Evolutionary conservation across 306 rosid species (phyloP).

Genomic region (Luffa acutangula): DNA sequence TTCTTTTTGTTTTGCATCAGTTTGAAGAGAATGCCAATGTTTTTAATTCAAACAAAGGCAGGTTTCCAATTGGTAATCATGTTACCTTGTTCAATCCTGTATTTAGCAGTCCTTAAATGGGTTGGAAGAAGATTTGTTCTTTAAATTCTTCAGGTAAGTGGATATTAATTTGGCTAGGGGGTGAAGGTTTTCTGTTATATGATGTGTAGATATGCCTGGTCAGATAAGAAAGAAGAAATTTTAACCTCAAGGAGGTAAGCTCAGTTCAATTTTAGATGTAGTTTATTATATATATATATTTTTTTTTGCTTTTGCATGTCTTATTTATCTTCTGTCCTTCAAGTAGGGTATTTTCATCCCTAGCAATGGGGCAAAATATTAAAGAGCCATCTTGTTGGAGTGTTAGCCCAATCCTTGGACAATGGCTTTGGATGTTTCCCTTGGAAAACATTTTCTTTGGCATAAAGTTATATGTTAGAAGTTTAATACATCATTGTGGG

Average conservation of each 20-base stretch:
- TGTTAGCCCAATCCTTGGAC: background rate
- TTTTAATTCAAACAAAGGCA: background rate
- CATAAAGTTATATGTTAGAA: no score
- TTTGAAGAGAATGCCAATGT: background rate
- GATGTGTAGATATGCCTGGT: background rate
- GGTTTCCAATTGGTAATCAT: background rate
- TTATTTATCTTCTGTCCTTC: background rate
- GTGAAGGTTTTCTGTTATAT: background rate
- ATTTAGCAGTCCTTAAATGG: background rate
- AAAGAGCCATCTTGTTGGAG: background rate
- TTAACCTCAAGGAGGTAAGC: background rate
- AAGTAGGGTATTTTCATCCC: background rate
- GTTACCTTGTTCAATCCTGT: background rate
- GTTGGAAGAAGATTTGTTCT: background rate
- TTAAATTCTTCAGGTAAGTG: background rate
- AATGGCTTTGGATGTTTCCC: background rate
- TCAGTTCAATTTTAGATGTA: background rate
- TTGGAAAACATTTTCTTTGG: background rate
- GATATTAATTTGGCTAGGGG: background rate
- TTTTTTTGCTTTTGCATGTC: background rate
- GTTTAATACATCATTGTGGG: no score
- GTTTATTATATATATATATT: background rate
- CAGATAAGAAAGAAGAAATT: background rate
- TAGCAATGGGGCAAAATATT: background rate
- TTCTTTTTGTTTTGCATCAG: background rate